Conservation (phyloP, 78 protist species). For the Chrysochromulina tobinii region DNA sequence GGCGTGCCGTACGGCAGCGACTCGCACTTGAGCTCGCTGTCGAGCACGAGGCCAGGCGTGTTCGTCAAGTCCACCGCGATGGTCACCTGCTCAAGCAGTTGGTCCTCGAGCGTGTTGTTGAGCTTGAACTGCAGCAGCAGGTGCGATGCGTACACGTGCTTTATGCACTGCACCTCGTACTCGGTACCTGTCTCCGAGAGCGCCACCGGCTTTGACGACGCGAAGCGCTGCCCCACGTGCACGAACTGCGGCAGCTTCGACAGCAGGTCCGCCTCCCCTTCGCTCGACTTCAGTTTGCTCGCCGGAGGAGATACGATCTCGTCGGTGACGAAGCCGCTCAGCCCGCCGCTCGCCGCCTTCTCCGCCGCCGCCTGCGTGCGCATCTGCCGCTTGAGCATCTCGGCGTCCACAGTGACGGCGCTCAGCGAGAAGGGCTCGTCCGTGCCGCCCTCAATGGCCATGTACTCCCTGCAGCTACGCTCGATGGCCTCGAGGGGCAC, state of each 20-base stretch:
- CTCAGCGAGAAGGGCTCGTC: background rate
- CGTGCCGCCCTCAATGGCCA: background rate
- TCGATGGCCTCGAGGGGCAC: constrained; percentile 35
- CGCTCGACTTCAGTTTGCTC: background rate
- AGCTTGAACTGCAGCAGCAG: constrained; percentile 81
- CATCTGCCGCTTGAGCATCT: background rate
- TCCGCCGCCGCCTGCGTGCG: background rate
- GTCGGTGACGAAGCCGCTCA: background rate
- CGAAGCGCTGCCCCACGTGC: constrained; percentile 64
- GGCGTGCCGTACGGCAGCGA: constrained; percentile 33
- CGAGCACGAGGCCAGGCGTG: background rate
- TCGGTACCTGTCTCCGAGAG: constrained; percentile 94
- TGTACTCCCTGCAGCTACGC: constrained; percentile 6
- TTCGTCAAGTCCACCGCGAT: constrained; percentile 45
- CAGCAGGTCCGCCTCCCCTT: constrained; percentile 31
- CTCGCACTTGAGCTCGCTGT: background rate
- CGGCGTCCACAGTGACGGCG: background rate
- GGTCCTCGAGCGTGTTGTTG: constrained; percentile 87
- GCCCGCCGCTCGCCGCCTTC: background rate
- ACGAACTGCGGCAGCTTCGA: constrained; percentile 78
- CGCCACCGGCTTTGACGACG: constrained; percentile 52
- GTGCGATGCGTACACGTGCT: constrained; percentile 78
- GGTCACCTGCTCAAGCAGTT: constrained; percentile 68
- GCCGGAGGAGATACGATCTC: background rate
- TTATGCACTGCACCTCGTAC: constrained; percentile 82